Evolutionary conservation across 768 basidiomycete species (phyloP), one percentile per base, ranked within the genome.

Genomic region (Trametes meyenii): DNA sequence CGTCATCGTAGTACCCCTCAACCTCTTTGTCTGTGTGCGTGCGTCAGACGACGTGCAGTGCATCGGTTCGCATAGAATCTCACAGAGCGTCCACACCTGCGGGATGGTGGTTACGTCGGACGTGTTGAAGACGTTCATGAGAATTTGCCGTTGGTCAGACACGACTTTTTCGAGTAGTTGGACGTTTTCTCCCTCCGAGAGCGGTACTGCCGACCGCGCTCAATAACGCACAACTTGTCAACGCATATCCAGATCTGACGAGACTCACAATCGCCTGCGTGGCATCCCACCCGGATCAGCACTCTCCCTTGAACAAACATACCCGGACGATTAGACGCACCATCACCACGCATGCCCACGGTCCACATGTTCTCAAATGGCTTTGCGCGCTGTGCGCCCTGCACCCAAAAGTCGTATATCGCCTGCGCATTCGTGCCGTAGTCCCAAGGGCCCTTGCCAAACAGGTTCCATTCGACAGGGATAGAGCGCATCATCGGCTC

Each of bases 401-500:
- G 79, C 0, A 81, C 73, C 86, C 87, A 90, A 72, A 81, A 91
- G 17, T 80, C 69, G 68, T 84, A 81, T 66, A 91, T 80, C 50
- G 77, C 78, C 21, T 79, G 78, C 6, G 77, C 67, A 69, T 89
- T 89, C 14, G 72, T 75, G 39, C 73, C 77, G 67, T 85, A 88
- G 68, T 90, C 83, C 87, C 88, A 91, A 0, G 75, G 65, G 1
- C 88, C 88, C 8, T 69, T 68, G 2, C 82, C 85, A 60, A 84
- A 82, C 12, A 83, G 69, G 60, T 72, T 77, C 79, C 86, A 90
- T 69, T 90, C 87, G 61, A 81, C 79, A 4, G 88, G 87, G 2
- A 84, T 85, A 36, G 86, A 85, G 21, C 88, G 83, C 78, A 85
- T 83, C 85, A 89, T 88, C 10, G 89, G 88, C 67, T 90, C 88